A percentile compares a stretch with the other conserved stretches of the same genome.
Evolutionary conservation across 1,139 yeast species (phyloP).

Genomic region (Magnusiomyces fungicola): DNA sequence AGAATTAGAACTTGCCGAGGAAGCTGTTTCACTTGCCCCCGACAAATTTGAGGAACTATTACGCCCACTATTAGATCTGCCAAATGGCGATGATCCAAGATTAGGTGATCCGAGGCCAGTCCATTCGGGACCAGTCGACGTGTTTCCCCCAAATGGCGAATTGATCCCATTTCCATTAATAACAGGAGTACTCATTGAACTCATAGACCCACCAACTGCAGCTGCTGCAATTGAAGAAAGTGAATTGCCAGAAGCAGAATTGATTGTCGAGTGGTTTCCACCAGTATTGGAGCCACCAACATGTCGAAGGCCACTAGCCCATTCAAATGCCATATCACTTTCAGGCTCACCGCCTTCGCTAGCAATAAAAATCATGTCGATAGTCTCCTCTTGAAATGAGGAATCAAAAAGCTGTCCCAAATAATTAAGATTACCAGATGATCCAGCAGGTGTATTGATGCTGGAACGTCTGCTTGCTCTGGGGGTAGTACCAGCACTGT

Average conservation of each 20-base stretch:
- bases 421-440: conserved; percentile 19
- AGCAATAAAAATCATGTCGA: conserved; percentile 35
- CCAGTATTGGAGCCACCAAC: conserved; percentile 35
- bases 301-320: conserved; percentile 40
- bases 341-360: conserved; percentile 62
- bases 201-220: not conserved
- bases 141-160: too few species aligned
- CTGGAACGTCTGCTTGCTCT: not conserved
- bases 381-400: not conserved
- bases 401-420: too few species aligned
- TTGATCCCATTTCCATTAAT: not conserved
- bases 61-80: too few species aligned
- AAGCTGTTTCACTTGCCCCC: too few species aligned
- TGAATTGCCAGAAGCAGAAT: not conserved
- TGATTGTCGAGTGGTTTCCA: not conserved
- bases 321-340: conserved; percentile 57
- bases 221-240: not conserved
- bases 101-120: not conserved
- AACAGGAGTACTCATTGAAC: not conserved
- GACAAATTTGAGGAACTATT: too few species aligned
- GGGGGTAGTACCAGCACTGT: not conserved
- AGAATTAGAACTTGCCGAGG: not conserved
- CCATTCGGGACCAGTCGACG: too few species aligned
- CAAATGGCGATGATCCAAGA: not conserved
- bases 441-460: not conserved